A percentile compares a stretch with the other conserved stretches of the same genome.
Conservation (phyloP, 495 filamentous ascomycete genomes). For the Aspergillus diversus region DNA sequence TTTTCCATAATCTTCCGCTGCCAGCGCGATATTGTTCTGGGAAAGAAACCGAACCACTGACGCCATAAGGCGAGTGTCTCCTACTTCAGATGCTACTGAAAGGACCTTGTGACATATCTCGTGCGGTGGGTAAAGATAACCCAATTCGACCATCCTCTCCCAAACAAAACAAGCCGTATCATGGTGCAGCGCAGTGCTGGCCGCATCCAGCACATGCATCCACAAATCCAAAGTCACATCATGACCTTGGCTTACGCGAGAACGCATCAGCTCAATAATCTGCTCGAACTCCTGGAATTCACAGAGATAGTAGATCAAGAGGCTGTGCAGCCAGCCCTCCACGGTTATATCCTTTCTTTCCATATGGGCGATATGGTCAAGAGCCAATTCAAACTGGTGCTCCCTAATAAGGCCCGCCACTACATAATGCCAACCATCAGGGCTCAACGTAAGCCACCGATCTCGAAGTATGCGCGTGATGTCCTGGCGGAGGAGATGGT, state of each 20-base stretch:
- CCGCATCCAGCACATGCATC: slow-evolving; percentile 71
- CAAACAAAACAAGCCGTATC: slow-evolving; percentile 66
- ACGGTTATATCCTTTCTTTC: slow-evolving; percentile 56
- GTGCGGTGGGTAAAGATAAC: slow-evolving; percentile 66
- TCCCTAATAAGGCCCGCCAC: slow-evolving; percentile 77
- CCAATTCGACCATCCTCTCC: slow-evolving; percentile 57
- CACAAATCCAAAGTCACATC: slow-evolving; percentile 58
- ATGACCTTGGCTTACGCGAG: slow-evolving; percentile 51
- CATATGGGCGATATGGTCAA: slow-evolving; percentile 73
- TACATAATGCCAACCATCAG: slow-evolving; percentile 67
- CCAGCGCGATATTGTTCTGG: slow-evolving; percentile 54
- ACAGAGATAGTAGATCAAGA: slow-evolving; percentile 71
- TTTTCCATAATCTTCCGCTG: slow-evolving; percentile 73
- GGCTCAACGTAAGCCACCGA: slow-evolving; percentile 68
- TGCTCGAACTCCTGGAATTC: slow-evolving; percentile 75
- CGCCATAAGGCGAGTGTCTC: slow-evolving; percentile 62
- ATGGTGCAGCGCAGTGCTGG: slow-evolving; percentile 56
- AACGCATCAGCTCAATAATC: slow-evolving; percentile 65
- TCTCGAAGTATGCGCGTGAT: slow-evolving; percentile 67
- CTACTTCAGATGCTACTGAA: slow-evolving; percentile 64
- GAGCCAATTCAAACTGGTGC: slow-evolving; percentile 76
- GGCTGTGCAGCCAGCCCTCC: slow-evolving; percentile 73
- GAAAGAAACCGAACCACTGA: slow-evolving; percentile 43
- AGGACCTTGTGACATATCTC: slow-evolving; percentile 68
- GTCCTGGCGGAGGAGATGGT: slow-evolving; percentile 73